Base-by-base conservation (phyloP, 2,329 filamentous ascomycete species). In the Diaporthe citrichinensis region DNA sequence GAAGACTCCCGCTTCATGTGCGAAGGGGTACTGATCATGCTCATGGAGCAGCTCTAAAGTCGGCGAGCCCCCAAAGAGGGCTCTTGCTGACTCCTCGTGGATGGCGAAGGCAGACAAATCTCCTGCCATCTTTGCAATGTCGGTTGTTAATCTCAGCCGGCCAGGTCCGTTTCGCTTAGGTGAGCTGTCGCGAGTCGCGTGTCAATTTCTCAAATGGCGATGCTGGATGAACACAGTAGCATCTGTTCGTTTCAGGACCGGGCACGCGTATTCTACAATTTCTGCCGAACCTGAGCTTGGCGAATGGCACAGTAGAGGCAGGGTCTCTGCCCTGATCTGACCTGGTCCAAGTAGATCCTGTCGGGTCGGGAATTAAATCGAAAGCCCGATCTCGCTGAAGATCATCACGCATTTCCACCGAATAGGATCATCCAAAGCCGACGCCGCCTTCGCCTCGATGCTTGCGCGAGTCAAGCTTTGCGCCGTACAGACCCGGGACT, bases 1-100 rank as follows among this genome's bases (percentile, higher is more conserved):
- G 49, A 57, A 77, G 9, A 77, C 76, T 31, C 76, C 76, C 0
- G 87, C 88, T 79, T 89, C 88, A 76, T 90, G 88, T 1, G 87
- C 87, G 71, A 89, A 89, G 0, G 87, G 84, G 55, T 87, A 85
- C 4, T 80, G 78, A 44, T 81, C 77, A 67, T 85, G 83, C 75
- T 86, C 82, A 36, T 82, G 78, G 3, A 88, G 78, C 2, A 86
- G 76, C 17, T 86, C 81, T 1, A 87, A 76, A 15, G 77, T 80
- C 6, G 85, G 84, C 3, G 75, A 73, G 6, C 75, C n/a, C 2
- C 86, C 86, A 36, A 85, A 80, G 23, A 87, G 80, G 28, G 74
- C 31, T 4, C 69, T 65, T 17, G 44, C 71, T 41, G 67, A 20
- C 10, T 76, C 72, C 34, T 74, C 72, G 25, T 72, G 59, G 14